A percentile compares a stretch with the other conserved stretches of the same genome.
phyloP scores from a whole-genome alignment of 169 alveolate genomes.

The Plasmodium cynomolgi region DNA sequence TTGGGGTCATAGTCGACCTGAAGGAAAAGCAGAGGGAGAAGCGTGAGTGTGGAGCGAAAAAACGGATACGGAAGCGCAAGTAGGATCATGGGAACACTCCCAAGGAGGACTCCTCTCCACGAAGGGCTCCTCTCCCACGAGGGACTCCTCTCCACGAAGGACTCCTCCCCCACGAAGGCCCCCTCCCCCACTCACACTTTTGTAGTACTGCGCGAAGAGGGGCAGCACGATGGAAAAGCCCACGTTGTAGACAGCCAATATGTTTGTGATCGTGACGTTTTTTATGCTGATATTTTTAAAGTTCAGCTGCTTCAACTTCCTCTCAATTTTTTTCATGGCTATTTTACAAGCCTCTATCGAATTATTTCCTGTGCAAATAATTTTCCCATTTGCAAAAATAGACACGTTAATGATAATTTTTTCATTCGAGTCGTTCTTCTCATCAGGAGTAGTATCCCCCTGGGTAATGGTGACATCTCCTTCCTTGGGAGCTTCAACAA shows the following conservation, averaged over 20 bases:
- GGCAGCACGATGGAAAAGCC: conserved; percentile 78
- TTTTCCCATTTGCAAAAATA: conserved; percentile 84
- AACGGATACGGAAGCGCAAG: too few species aligned
- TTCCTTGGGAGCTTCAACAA: neutral
- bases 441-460: neutral
- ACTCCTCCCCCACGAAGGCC: neutral
- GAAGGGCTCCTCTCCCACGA: too few species aligned
- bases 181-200: conserved; percentile 17
- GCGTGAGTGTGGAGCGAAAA: neutral
- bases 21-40: neutral
- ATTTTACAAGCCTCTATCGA: conserved; percentile 80
- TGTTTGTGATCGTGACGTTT: conserved; percentile 76
- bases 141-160: neutral
- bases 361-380: conserved; percentile 82
- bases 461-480: neutral
- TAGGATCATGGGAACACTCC: neutral
- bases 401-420: conserved; percentile 80
- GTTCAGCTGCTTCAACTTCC: conserved; percentile 78
- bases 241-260: conserved; percentile 81
- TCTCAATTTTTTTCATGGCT: conserved; percentile 82
- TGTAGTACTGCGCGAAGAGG: conserved; percentile 76
- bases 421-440: conserved; percentile 2
- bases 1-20: conserved; percentile 74
- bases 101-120: neutral
- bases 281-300: conserved; percentile 76